Conservation (phyloP, 495 filamentous ascomycete genomes). For the Lindgomyces ingoldianus region DNA sequence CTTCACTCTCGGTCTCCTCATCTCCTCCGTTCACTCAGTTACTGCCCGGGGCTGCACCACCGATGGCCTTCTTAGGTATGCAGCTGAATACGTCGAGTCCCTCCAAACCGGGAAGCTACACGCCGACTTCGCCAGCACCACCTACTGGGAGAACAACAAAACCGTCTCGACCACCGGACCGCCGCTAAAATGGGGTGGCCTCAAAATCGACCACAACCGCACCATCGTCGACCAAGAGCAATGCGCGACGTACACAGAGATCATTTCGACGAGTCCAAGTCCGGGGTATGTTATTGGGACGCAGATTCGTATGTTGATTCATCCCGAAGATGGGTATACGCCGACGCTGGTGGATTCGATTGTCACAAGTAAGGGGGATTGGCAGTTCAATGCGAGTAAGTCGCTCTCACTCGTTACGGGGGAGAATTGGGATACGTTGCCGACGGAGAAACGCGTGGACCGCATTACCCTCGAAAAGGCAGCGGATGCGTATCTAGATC, state of each 20-base stretch:
- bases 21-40: too few species aligned
- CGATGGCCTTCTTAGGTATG: too few species aligned
- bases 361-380: conserved; percentile 19
- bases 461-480: not conserved
- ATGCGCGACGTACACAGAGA: conserved; percentile 23
- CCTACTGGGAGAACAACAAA: conserved; percentile 12
- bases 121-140: not conserved
- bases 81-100: too few species aligned
- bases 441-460: not conserved
- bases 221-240: not conserved
- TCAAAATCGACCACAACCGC: conserved; percentile 13
- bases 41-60: too few species aligned
- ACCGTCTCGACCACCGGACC: not conserved
- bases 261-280: not conserved
- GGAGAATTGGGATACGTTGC: conserved; percentile 9
- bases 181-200: not conserved
- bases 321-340: not conserved
- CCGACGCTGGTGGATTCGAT: conserved; percentile 3
- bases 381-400: conserved; percentile 21
- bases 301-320: too few species aligned
- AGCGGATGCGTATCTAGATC: conserved; percentile 22
- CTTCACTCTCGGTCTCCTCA: too few species aligned
- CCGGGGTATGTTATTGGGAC: conserved; percentile 22
- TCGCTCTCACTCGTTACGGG: not conserved
- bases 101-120: conserved; percentile 1